These are phyloP conservation scores for Claviceps maximensis DNA, from an alignment of 2,329 filamentous ascomycete species.

Conservation along the genomic window DNA sequence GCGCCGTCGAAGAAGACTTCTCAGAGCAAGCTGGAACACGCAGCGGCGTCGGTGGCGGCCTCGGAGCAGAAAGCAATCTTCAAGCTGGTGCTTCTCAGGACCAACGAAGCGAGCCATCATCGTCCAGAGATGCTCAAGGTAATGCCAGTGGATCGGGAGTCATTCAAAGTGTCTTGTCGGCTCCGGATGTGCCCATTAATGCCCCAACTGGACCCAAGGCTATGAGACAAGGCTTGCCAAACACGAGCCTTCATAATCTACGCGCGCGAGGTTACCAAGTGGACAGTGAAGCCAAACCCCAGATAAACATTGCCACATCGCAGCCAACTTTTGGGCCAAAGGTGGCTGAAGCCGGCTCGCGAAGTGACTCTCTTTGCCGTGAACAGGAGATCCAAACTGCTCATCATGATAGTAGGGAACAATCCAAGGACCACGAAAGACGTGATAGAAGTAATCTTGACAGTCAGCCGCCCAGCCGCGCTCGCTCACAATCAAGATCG, in stretches of 20 bases:
- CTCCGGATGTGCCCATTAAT: slow-evolving; percentile 41
- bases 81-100: slow-evolving; percentile 9
- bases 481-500: slow-evolving; percentile 21
- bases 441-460: slow-evolving; percentile 13
- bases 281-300: slow-evolving; percentile 26
- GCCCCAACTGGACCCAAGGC: slow-evolving; percentile 90
- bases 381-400: slow-evolving; percentile 22
- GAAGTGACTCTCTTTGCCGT: slow-evolving; percentile 34
- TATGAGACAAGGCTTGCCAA: slow-evolving; percentile 79
- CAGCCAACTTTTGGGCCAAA: slow-evolving; percentile 5
- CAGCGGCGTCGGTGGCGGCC: slow-evolving; percentile 3
- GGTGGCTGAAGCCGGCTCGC: slow-evolving; percentile 18
- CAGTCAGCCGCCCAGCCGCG: slow-evolving; percentile 8
- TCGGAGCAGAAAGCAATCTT: slow-evolving; percentile 7
- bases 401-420: slow-evolving; percentile 19
- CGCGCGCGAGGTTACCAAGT: slow-evolving; percentile 39
- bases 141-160: slow-evolving; percentile 15
- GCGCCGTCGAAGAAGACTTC: slow-evolving; percentile 15
- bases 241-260: slow-evolving; percentile 60
- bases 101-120: slow-evolving; percentile 11
- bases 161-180: slow-evolving; percentile 21
- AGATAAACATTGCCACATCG: slow-evolving; percentile 8
- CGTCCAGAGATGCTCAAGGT: slow-evolving; percentile 18
- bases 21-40: slow-evolving; percentile 10
- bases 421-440: slow-evolving; percentile 12